These are phyloP conservation scores for Phytomonas sp. DNA, from an alignment of 208 protist species.

Conservation along the genomic window DNA sequence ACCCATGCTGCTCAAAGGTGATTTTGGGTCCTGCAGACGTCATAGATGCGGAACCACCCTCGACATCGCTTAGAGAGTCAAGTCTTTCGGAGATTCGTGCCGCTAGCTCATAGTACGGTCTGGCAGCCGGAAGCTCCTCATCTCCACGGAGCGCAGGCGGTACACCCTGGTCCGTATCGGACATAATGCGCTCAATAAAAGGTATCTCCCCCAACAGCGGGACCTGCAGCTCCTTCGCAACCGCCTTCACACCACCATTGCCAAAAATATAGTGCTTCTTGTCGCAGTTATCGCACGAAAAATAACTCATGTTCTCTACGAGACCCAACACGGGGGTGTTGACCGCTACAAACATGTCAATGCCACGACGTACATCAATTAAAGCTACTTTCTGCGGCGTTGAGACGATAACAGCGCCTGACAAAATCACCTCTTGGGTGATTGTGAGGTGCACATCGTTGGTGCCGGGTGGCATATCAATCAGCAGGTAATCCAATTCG, in stretches of 20 bases:
- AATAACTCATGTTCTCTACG: constrained; percentile 98
- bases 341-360: constrained; percentile 95
- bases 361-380: constrained; percentile 83
- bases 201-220: constrained; percentile 92
- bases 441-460: constrained; percentile 91
- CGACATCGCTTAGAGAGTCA: not conserved
- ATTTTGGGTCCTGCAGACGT: not conserved
- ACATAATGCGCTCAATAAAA: constrained; percentile 85
- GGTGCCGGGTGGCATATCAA: constrained; percentile 92
- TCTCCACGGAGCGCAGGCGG: constrained; percentile 87
- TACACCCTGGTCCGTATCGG: constrained; percentile 85
- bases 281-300: constrained; percentile 89
- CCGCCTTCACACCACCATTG: constrained; percentile 73
- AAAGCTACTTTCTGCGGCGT: constrained; percentile 95
- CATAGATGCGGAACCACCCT: not conserved
- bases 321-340: constrained; percentile 94
- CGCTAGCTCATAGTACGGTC: constrained; percentile 78
- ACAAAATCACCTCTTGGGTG: constrained; percentile 79
- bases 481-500: constrained; percentile 88
- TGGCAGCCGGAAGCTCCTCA: constrained; percentile 37
- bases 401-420: constrained; percentile 94
- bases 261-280: constrained; percentile 91
- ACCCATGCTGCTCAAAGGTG: not conserved
- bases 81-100: constrained; percentile 36
- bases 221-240: constrained; percentile 81